Conservation (phyloP, 2,329 filamentous ascomycete genomes). For the Penicillium olsonii region DNA sequence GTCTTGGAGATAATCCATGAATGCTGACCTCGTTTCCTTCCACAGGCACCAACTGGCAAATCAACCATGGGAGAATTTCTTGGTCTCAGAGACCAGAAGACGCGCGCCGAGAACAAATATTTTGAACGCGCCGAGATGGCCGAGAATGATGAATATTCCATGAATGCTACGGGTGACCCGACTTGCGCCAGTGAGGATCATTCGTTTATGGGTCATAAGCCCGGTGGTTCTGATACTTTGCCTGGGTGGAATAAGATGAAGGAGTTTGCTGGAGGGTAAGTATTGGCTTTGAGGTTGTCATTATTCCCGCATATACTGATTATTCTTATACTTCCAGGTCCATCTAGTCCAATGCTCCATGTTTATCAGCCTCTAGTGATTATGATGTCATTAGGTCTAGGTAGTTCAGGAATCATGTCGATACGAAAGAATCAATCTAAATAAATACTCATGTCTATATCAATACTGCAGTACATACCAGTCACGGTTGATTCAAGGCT, state of each 20-base stretch:
- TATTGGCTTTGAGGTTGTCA: neutral
- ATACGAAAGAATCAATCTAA: too few species aligned
- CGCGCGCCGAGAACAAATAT: constrained; percentile 23
- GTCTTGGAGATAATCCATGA: neutral
- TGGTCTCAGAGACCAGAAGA: constrained; percentile 32
- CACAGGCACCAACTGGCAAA: constrained; percentile 23
- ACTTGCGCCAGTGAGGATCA: constrained; percentile 35
- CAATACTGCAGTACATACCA: too few species aligned
- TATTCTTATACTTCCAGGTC: too few species aligned
- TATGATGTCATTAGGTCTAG: too few species aligned
- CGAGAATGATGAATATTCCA: neutral
- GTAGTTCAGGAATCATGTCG: too few species aligned
- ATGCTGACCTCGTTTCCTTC: neutral
- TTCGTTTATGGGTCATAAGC: constrained; percentile 30
- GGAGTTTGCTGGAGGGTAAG: constrained; percentile 18
- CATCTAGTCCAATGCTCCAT: too few species aligned
- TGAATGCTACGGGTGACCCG: constrained; percentile 13
- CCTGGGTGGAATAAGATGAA: constrained; percentile 34
- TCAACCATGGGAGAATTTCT: constrained; percentile 31
- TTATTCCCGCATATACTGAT: too few species aligned
- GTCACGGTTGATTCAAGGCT: too few species aligned
- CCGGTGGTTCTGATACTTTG: constrained; percentile 30
- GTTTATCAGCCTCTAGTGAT: too few species aligned
- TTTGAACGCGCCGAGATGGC: constrained; percentile 12
- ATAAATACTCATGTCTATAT: too few species aligned